These are phyloP conservation scores for Suhomyces guaymorum DNA, from an alignment of 1,139 yeast genomes.

Conservation along the genomic window DNA sequence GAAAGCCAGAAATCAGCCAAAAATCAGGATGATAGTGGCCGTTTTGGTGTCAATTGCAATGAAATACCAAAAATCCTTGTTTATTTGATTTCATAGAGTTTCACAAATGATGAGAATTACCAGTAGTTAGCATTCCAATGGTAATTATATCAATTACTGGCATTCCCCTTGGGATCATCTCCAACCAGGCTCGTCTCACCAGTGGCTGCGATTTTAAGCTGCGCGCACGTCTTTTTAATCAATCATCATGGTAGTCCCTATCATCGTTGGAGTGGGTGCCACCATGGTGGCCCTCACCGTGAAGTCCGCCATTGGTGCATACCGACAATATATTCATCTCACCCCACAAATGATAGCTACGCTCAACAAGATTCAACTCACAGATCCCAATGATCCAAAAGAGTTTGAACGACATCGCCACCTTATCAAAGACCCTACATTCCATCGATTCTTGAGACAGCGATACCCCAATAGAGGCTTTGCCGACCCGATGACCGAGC, in stretches of 20 bases:
- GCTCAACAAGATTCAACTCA: conserved; percentile 44
- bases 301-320: conserved; percentile 51
- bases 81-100: too few relatives aligned
- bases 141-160: too few relatives aligned
- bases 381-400: conserved; percentile 7
- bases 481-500: conserved; percentile 54
- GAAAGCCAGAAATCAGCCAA: too few relatives aligned
- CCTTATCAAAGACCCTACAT: conserved; percentile 19
- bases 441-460: conserved; percentile 25
- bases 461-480: conserved; percentile 53
- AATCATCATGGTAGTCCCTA: conserved; percentile 49
- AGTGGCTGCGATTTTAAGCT: too few relatives aligned
- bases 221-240: too few relatives aligned
- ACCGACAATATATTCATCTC: conserved; percentile 41
- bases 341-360: conserved; percentile 60
- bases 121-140: too few relatives aligned
- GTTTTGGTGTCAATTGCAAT: too few relatives aligned
- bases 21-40: too few relatives aligned
- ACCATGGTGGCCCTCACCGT: conserved; percentile 55
- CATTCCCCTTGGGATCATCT: too few relatives aligned
- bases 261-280: conserved; percentile 57
- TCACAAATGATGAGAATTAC: too few relatives aligned
- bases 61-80: too few relatives aligned
- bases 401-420: conserved; percentile 15
- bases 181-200: too few relatives aligned